Percentiles rank a stretch among this genome's conserved stretches.
These are phyloP conservation scores for Emergomyces pasteurianus DNA, from an alignment of 2,329 filamentous ascomycete genomes.

Conservation along the genomic window DNA sequence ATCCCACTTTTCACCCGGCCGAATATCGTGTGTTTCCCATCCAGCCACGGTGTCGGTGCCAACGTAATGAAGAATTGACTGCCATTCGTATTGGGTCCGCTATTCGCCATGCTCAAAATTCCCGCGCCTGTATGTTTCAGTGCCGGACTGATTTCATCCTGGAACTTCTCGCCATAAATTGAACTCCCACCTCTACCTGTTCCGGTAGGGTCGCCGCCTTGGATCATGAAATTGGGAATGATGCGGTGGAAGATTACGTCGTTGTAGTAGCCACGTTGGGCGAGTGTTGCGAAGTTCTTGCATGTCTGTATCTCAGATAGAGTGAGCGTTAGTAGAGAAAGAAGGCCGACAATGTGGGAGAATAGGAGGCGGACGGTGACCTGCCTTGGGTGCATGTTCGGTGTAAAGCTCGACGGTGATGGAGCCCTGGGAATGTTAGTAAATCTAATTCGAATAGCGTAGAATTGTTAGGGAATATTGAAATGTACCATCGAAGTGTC, in stretches of 20 bases:
- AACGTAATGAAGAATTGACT: slow-evolving; percentile 94
- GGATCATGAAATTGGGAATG: slow-evolving; percentile 93
- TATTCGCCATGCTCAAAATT: slow-evolving; percentile 93
- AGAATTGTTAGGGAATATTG: neutral
- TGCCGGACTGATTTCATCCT: slow-evolving; percentile 68
- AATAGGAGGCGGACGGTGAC: neutral
- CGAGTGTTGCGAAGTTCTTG: slow-evolving; percentile 74
- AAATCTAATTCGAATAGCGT: neutral
- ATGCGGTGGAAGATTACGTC: slow-evolving; percentile 80
- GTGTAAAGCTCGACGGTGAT: slow-evolving; percentile 86
- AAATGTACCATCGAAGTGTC: slow-evolving; percentile 68
- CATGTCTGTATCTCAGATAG: slow-evolving; percentile 46
- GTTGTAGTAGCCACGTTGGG: slow-evolving; percentile 78
- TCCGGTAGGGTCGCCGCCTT: slow-evolving; percentile 87
- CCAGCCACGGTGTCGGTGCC: slow-evolving; percentile 88
- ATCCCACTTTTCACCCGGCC: slow-evolving; percentile 78
- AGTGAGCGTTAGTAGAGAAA: neutral
- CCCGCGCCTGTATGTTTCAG: slow-evolving; percentile 90
- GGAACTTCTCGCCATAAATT: slow-evolving; percentile 90
- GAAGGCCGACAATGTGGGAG: neutral
- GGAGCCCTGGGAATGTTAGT: slow-evolving; percentile 47
- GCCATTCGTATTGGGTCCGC: slow-evolving; percentile 84
- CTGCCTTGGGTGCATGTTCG: slow-evolving; percentile 63
- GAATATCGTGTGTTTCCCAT: slow-evolving; percentile 96
- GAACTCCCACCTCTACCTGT: slow-evolving; percentile 79